Base-by-base conservation (phyloP, 2,329 filamentous ascomycete species). In the Erysiphe neolycopersici region DNA sequence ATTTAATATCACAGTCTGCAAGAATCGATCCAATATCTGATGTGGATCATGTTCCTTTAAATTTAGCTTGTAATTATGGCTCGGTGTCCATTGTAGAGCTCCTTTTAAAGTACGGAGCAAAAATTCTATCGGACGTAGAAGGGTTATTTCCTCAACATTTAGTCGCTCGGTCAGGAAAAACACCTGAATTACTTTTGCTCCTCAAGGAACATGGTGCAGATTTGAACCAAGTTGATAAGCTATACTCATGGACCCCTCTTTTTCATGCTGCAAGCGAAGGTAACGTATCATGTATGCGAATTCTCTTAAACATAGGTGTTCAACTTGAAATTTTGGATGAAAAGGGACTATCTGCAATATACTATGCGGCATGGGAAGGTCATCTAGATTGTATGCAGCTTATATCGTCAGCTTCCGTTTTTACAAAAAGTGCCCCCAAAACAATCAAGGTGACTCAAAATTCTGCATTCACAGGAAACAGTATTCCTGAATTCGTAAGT, bases 301-400 rank as follows among this genome's bases (percentile, higher is more conserved):
- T 76, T 1, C 66, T 98, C 4, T 66, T 98, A 11, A 73, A 83
- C 43, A 73, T 79, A 48, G 78, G 79, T 8, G 85, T 79, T 3
- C 73, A 91, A 53, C 71, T 79, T 1, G 76, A 76, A 49, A 79
- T 84, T 44, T 62, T 82, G 38, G 89, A 98, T 55, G 89, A 98
- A 61, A 98, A 95, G 57, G 78, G 76, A 14, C 68, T 95, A 4
- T 83, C 85, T 2, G 85, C 89, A 26, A 84, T 95, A 76, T 98
- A 98, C 60, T 98, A 98, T 60, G 89, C 89, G 13, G 87, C 84
- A 0, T 98, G 89, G 89, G 89, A 98, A 62, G 89, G 89, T 0
- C 82, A 95, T 56, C 62, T 95, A 44, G 79, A 87, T 54, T 95
- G 89, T 62, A 93, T 98, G 80, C 76, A 78, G 54, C 67, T 94